A percentile compares a stretch with the other conserved stretches of the same genome.
Evolutionary conservation across 352 stramenopile species (phyloP).

Genomic region (Phytopythium ostracodes): DNA sequence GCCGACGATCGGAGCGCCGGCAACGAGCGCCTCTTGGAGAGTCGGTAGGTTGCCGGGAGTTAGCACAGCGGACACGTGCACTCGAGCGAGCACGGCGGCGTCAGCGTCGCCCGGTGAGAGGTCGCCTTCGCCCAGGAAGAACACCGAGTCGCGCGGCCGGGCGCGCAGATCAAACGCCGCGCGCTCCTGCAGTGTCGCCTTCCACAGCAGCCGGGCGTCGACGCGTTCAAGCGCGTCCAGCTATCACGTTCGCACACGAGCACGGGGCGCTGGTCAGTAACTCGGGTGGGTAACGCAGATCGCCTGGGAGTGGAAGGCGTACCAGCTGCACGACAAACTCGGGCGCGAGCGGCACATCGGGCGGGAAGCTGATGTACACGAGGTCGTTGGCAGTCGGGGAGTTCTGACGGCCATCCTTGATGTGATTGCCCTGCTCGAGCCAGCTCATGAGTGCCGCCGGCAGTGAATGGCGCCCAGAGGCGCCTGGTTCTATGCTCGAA

Average conservation of each 20-base stretch:
- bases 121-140: constrained; percentile 42
- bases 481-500: not conserved
- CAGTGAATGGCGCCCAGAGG: constrained; percentile 10
- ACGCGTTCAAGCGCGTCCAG: constrained; percentile 56
- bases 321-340: constrained; percentile 56
- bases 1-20: constrained; percentile 57
- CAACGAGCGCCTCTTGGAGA: constrained; percentile 57
- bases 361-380: constrained; percentile 59
- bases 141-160: constrained; percentile 36
- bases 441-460: constrained; percentile 30
- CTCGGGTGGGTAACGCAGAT: not conserved
- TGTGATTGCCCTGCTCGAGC: constrained; percentile 14
- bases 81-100: constrained; percentile 31
- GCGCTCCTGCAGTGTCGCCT: constrained; percentile 50
- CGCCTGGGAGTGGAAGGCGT: constrained; percentile 6
- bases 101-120: constrained; percentile 26
- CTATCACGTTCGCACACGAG: constrained; percentile 8
- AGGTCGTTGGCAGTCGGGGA: constrained; percentile 19
- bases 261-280: not conserved
- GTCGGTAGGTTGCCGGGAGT: constrained; percentile 52
- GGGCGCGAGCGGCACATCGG: constrained; percentile 39
- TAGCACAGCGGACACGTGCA: constrained; percentile 43
- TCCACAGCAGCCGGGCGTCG: constrained; percentile 51
- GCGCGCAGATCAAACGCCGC: constrained; percentile 52
- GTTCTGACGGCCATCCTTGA: not conserved